Base-by-base conservation (phyloP, 139 green algal genomes). In the Tetradesmus obliquus region DNA sequence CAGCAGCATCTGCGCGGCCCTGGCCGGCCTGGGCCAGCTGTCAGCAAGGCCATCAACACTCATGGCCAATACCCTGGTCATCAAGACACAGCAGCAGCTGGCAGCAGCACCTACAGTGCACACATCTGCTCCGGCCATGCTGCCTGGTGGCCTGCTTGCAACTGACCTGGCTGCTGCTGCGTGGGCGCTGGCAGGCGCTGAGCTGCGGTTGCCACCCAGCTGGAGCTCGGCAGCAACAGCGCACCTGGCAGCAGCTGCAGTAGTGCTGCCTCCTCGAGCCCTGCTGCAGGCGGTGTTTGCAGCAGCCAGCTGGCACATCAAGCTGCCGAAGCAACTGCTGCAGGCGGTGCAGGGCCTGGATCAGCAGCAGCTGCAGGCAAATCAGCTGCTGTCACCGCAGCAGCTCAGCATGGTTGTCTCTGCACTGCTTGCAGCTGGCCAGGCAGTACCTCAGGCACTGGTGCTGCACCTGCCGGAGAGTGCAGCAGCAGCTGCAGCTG, bases 41-140 rank as follows among this genome's bases (percentile, higher is more conserved):
- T 7, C 3, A 7, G 84, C 32, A 60, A 62, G 1, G 45, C 60
- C 32, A 15, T 62, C 32, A 60, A 10, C 60, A 60, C 1, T 81
- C 24, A 51, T 89, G 84, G 84, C 62, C 5, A 81, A 81, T 12
- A 66, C 60, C 62, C n/a, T 88, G 3, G 84, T 88, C 84, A 88
- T 88, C 22, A 88, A 88, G 19, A 88, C 84, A 51, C 86, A 90
- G 71, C 69, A 90, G 71, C 86, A 90, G 32, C 86, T 74, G 45
- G 74, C 69, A 55, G 86, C 86, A 54, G 17, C 71, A 71, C 6
- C 58, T 53, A 4, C n/a, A 24, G 3, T 58, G 24, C 0, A 9
- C 69, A n/a, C 69, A 83, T 0, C 86, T 71, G 53, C 85, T 66
- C 54, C 86, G 45, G 69, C 86, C 2, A 4, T 82, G 12, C 54